Conservation (phyloP, 2,329 filamentous ascomycete genomes). For the Claviceps purpurea region DNA sequence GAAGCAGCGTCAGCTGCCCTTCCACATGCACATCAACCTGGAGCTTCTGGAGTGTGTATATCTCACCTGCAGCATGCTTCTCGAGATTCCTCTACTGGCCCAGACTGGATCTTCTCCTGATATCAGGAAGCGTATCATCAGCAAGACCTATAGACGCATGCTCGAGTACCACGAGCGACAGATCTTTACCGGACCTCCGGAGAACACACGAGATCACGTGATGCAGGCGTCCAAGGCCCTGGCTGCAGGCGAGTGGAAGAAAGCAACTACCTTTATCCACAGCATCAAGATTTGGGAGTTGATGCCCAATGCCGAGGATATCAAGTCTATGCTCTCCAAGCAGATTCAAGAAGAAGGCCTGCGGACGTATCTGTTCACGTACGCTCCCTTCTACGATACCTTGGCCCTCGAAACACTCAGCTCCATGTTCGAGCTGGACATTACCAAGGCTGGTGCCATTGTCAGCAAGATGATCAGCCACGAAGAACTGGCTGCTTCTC, state of each 20-base stretch:
- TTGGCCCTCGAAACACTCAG: slow-evolving; percentile 75
- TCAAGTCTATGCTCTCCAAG: slow-evolving; percentile 93
- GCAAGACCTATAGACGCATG: slow-evolving; percentile 98
- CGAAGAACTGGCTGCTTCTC: slow-evolving; percentile 88
- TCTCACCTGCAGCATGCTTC: slow-evolving; percentile 96
- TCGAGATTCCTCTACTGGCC: slow-evolving; percentile 92
- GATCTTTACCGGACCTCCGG: slow-evolving; percentile 94
- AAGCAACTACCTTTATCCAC: slow-evolving; percentile 83
- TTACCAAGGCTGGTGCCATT: slow-evolving; percentile 84
- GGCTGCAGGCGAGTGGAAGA: slow-evolving; percentile 97
- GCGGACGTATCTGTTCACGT: slow-evolving; percentile 97
- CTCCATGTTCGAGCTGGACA: slow-evolving; percentile 87
- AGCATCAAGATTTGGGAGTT: slow-evolving; percentile 99
- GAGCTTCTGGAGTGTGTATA: slow-evolving; percentile 97
- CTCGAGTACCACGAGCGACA: slow-evolving; percentile 98
- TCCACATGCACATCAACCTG: slow-evolving; percentile 99
- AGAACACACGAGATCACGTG: slow-evolving; percentile 97
- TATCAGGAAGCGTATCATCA: slow-evolving; percentile 93
- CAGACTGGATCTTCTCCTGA: slow-evolving; percentile 95
- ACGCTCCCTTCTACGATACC: slow-evolving; percentile 98
- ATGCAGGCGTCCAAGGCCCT: slow-evolving; percentile 98
- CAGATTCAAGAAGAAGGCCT: slow-evolving; percentile 99
- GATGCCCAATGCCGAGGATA: slow-evolving; percentile 81
- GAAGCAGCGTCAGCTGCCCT: slow-evolving; percentile 91
- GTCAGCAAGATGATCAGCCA: slow-evolving; percentile 99